Evolutionary conservation across 257 asterid species (phyloP).

Genomic region (Euphrasia confusa): DNA sequence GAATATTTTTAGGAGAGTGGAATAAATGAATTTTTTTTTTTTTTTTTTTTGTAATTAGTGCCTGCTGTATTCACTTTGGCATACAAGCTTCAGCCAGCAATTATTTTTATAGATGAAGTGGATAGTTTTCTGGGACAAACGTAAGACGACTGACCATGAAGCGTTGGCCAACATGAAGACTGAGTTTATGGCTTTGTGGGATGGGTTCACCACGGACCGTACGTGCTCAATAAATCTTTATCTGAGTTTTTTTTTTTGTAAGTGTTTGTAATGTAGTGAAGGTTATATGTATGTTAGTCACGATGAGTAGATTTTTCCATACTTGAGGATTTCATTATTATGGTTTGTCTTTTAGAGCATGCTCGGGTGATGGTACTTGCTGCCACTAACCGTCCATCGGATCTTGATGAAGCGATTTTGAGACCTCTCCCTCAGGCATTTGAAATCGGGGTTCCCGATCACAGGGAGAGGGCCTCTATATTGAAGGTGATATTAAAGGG

Average conservation of each 20-base stretch:
- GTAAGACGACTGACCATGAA: slow-evolving; percentile 80
- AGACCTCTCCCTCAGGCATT: slow-evolving; percentile 95
- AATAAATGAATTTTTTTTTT: background rate
- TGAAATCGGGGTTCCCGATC: slow-evolving; percentile 78
- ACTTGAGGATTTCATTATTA: background rate
- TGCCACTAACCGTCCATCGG: slow-evolving; percentile 97
- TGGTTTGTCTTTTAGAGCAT: slow-evolving; percentile 41
- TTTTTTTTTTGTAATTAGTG: slow-evolving; percentile 59
- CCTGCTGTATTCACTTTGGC: slow-evolving; percentile 96
- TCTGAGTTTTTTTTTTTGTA: slow-evolving; percentile 1
- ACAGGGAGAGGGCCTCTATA: slow-evolving; percentile 61
- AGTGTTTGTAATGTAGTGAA: background rate
- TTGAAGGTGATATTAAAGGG: slow-evolving; percentile 77
- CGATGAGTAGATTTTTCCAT: background rate
- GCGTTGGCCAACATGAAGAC: slow-evolving; percentile 87
- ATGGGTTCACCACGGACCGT: slow-evolving; percentile 95
- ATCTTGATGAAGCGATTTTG: slow-evolving; percentile 96
- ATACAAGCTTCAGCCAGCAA: slow-evolving; percentile 92
- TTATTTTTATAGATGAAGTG: slow-evolving; percentile 94
- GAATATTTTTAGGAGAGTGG: too few relatives aligned
- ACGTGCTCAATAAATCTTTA: slow-evolving; percentile 28
- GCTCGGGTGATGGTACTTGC: slow-evolving; percentile 96
- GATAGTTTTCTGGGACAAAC: slow-evolving; percentile 96
- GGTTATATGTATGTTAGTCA: background rate
- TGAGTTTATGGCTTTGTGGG: slow-evolving; percentile 99